These are phyloP conservation scores for Canavalia gladiata DNA, from an alignment of 306 rosid species.

Conservation along the genomic window DNA sequence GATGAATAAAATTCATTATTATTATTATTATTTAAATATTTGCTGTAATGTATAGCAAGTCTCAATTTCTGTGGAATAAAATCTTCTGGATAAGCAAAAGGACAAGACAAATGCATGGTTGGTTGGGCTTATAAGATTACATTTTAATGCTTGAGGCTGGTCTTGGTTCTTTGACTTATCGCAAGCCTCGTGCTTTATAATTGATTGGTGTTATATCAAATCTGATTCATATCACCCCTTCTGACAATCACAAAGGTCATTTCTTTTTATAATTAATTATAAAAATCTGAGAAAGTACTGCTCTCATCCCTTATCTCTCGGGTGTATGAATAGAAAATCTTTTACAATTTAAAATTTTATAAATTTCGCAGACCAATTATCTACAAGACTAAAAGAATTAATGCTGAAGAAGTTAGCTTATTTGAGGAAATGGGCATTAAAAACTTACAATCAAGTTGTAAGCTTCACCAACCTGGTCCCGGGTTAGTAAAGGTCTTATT, in stretches of 20 bases:
- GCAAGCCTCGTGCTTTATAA: neutral
- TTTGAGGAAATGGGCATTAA: neutral
- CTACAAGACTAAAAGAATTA: neutral
- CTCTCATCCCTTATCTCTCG: neutral
- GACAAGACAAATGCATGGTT: slow-evolving; percentile 17
- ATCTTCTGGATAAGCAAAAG: neutral
- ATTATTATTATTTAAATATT: too few species aligned
- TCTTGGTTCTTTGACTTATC: neutral
- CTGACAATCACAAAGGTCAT: too few species aligned
- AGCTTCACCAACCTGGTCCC: neutral
- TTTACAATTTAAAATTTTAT: neutral
- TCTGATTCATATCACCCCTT: neutral
- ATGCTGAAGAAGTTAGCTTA: neutral
- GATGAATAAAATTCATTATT: neutral
- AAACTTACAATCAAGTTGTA: neutral
- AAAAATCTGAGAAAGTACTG: neutral
- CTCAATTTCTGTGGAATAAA: slow-evolving; percentile 34
- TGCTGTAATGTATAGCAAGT: neutral
- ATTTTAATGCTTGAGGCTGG: neutral
- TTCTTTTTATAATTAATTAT: neutral
- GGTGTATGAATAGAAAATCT: neutral
- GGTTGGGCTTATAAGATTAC: neutral
- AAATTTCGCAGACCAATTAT: neutral
- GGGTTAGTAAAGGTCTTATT: neutral
- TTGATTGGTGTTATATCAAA: neutral